A percentile compares a stretch with the other conserved stretches of the same genome.
phyloP scores from a whole-genome alignment of 768 basidiomycete species.

The Pilatotrama ljubarskyi region DNA sequence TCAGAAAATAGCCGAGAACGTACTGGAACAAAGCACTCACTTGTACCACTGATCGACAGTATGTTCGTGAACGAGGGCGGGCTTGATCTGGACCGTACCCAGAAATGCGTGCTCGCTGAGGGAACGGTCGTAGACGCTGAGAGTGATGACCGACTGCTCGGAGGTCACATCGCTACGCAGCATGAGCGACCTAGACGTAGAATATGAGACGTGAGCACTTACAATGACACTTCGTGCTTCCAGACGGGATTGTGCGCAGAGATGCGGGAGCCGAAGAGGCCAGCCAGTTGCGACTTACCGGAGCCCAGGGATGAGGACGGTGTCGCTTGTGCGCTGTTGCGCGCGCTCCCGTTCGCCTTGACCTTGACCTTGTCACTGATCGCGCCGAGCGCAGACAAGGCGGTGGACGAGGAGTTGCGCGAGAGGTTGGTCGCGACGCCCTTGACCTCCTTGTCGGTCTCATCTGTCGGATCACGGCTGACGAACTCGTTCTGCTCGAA shows the following conservation, averaged over 20 bases:
- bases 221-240: slow-evolving; percentile 99
- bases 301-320: slow-evolving; percentile 32
- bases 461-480: slow-evolving; percentile 83
- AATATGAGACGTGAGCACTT: slow-evolving; percentile 38
- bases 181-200: neutral
- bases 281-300: slow-evolving; percentile 25
- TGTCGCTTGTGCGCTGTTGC: slow-evolving; percentile 23
- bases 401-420: slow-evolving; percentile 59
- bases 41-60: slow-evolving; percentile 98
- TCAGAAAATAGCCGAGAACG: neutral
- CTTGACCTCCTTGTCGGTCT: slow-evolving; percentile 86
- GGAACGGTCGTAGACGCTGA: slow-evolving; percentile 91
- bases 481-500: slow-evolving; percentile 99
- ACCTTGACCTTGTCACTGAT: slow-evolving; percentile 48
- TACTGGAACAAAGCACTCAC: slow-evolving; percentile 47
- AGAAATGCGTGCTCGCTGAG: slow-evolving; percentile 84
- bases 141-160: slow-evolving; percentile 75
- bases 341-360: slow-evolving; percentile 17
- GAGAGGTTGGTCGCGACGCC: slow-evolving; percentile 65
- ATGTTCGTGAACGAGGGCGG: slow-evolving; percentile 87
- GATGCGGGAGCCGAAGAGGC: slow-evolving; percentile 58
- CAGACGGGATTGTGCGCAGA: slow-evolving; percentile 91
- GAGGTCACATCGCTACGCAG: slow-evolving; percentile 87
- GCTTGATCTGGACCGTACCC: slow-evolving; percentile 89
- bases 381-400: slow-evolving; percentile 65